These are phyloP conservation scores for Austropuccinia psidii DNA, from an alignment of 1,284 basidiomycete species.

Conservation along the genomic window DNA sequence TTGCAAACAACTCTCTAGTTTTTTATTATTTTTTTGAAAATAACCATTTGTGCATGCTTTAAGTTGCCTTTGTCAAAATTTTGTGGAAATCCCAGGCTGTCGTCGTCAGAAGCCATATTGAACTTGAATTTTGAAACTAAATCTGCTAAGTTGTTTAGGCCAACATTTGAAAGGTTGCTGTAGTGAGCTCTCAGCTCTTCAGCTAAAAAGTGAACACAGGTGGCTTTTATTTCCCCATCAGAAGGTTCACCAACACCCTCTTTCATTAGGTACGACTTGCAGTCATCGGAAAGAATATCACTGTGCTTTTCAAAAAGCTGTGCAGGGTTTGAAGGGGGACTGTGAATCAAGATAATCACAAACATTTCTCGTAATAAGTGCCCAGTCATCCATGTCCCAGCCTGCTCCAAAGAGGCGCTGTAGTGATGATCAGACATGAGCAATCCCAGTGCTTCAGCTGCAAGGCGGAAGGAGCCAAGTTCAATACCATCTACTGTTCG, in stretches of 20 bases:
- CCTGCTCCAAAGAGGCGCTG: not conserved
- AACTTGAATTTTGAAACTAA: too few species aligned
- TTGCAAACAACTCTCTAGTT: conserved; percentile 41
- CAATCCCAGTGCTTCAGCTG: not conserved
- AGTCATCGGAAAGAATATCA: not conserved
- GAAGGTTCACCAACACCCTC: too few species aligned
- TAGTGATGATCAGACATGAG: not conserved
- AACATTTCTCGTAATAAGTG: conserved; percentile 50
- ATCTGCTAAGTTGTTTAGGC: too few species aligned
- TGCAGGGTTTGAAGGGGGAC: not conserved
- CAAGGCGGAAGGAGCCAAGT: not conserved
- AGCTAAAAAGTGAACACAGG: too few species aligned
- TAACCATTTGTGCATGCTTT: too few species aligned
- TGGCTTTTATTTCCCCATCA: too few species aligned
- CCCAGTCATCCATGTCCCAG: not conserved
- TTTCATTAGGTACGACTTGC: too few species aligned
- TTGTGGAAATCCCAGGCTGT: too few species aligned
- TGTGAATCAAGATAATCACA: conserved; percentile 48
- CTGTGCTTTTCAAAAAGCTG: not conserved
- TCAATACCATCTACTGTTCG: not conserved
- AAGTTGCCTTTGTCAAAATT: conserved; percentile 13
- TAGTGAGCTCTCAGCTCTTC: too few species aligned
- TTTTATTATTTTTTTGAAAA: too few species aligned
- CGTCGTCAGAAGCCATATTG: too few species aligned
- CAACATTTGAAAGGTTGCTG: too few species aligned